phyloP scores from a whole-genome alignment of 2,329 filamentous ascomycete genomes.

The Colletotrichum australisinense region DNA sequence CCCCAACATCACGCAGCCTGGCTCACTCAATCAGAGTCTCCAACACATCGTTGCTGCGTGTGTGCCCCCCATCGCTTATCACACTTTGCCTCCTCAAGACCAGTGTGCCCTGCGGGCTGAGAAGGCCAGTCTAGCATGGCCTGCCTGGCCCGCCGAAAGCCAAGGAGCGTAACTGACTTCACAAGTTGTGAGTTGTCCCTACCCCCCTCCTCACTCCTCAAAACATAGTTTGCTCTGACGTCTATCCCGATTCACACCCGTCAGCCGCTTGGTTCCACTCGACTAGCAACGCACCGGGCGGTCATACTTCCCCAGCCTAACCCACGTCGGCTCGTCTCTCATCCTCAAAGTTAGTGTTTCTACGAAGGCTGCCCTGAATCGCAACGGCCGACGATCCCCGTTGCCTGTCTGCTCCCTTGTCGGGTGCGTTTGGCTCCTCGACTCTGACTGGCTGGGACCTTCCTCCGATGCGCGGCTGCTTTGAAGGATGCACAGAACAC shows the following conservation, averaged over 20 bases:
- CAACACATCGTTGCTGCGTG: not conserved
- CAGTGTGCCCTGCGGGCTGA: not conserved
- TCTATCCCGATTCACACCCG: slow-evolving; percentile 19
- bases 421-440: not conserved
- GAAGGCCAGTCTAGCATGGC: not conserved
- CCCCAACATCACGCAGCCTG: slow-evolving; percentile 1
- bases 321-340: slow-evolving; percentile 18
- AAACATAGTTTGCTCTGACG: slow-evolving; percentile 24
- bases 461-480: slow-evolving; percentile 8
- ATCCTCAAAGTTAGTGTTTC: slow-evolving; percentile 16
- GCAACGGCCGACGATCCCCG: slow-evolving; percentile 32
- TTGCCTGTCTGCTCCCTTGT: slow-evolving; percentile 5
- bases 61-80: not conserved
- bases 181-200: slow-evolving; percentile 9
- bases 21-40: not conserved
- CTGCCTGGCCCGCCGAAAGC: not conserved
- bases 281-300: not conserved
- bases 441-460: slow-evolving; percentile 1
- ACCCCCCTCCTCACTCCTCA: not conserved
- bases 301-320: slow-evolving; percentile 25
- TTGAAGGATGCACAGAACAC: slow-evolving; percentile 4
- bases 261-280: slow-evolving; percentile 22
- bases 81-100: slow-evolving; percentile 12
- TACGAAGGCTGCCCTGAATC: slow-evolving; percentile 25
- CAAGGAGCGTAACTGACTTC: not conserved